phyloP scores from a whole-genome alignment of 2,329 filamentous ascomycete species.

The Bretziella fagacearum region DNA sequence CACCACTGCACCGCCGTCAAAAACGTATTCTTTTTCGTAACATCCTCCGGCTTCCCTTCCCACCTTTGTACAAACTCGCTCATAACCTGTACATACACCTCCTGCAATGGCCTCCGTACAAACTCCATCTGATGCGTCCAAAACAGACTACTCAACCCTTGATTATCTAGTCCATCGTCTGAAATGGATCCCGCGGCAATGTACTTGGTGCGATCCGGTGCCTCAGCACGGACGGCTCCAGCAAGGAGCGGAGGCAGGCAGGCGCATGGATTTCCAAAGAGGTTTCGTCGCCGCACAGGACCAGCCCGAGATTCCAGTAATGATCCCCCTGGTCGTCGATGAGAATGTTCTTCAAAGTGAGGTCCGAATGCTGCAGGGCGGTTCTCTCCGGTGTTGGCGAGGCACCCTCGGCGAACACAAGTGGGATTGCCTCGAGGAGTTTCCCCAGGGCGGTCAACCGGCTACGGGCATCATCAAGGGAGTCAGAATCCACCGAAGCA shows the following conservation, averaged over 20 bases:
- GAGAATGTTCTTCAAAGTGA: not conserved
- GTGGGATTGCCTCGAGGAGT: not conserved
- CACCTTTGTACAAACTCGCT: not conserved
- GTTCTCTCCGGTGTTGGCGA: not conserved
- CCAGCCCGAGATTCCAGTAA: not conserved
- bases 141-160: not conserved
- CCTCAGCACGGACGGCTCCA: not conserved
- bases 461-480: not conserved
- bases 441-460: not conserved
- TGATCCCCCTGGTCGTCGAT: not conserved
- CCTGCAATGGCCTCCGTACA: not conserved
- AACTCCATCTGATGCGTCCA: not conserved
- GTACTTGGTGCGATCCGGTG: not conserved
- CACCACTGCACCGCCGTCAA: constrained; percentile 1
- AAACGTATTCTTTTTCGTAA: not conserved
- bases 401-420: not conserved
- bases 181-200: not conserved
- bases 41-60: not conserved
- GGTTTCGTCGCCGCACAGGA: not conserved
- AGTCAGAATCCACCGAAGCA: constrained; percentile 1
- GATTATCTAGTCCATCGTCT: not conserved
- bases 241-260: not conserved
- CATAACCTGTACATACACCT: not conserved
- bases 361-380: not conserved
- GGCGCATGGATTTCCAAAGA: not conserved